Evolutionary conservation across 345 rosid genomes (phyloP), one percentile per base, ranked within the genome.

Genomic region (Eutrema yunnanense): DNA sequence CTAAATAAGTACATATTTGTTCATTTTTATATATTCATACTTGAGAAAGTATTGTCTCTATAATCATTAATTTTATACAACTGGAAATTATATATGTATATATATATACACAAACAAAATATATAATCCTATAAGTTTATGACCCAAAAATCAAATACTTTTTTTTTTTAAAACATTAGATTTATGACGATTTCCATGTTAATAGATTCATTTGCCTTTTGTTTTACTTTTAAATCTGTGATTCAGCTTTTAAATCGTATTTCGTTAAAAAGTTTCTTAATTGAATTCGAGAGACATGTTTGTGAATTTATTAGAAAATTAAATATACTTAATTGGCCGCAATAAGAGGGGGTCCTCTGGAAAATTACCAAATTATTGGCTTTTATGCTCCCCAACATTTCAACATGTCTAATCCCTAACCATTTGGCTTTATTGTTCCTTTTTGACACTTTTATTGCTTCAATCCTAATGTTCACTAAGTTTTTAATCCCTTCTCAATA

Each of bases 381-480:
- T 77, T 77, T 77, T 77, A 66, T 77, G 80, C 73, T 72, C 80
- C 76, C 80, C 73, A 72, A 66, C 64, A 65, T 65, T 65, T 77
- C 80, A 77, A 72, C 64, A 73, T 72, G 80, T 77, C 80, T 77
- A 71, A 77, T 77, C 80, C 80, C 76, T 71, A 72, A 77, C 80
- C 80, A 77, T 77, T 77, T 77, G 77, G 80, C 80, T 77, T 77
- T 77, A 72, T 48, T 59, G 69, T 60, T 72, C 69, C 68, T 60
- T 66, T 59, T 65, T 58, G 6, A 71, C 44, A 65, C 77, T 72
- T 67, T 77, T 66, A 59, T 77, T 77, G 80, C 73, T 77, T 77
- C 77, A 66, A 58, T 72, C 77, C 58, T 71, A 77, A 77, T 71
- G 80, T 77, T 76, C 80, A 76, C 80, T 41, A 50, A 44, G 9